Conservation (phyloP, 345 rosid genomes). For the Salix suchowensis region DNA sequence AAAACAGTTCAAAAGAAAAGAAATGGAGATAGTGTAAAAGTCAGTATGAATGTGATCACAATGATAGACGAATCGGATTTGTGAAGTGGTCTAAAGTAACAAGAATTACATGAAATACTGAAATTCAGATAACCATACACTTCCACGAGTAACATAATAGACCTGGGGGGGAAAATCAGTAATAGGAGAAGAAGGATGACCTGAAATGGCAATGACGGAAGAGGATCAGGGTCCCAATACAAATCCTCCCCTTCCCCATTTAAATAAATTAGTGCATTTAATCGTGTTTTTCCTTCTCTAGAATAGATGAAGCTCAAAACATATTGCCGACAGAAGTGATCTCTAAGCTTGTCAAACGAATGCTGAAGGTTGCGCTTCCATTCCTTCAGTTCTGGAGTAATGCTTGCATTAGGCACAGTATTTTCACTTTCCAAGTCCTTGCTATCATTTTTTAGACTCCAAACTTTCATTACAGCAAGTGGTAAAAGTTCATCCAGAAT, state of each 20-base stretch:
- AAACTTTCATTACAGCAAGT: slow-evolving; percentile 47
- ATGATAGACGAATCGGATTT: background rate
- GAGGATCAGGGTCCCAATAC: slow-evolving; percentile 47
- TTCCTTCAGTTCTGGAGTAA: slow-evolving; percentile 69
- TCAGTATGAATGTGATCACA: background rate
- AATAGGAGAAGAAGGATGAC: slow-evolving; percentile 28
- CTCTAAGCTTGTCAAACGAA: slow-evolving; percentile 83
- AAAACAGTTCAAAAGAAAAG: background rate
- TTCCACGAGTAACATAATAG: background rate
- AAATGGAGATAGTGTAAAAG: background rate
- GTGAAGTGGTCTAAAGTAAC: background rate
- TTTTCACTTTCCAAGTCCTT: slow-evolving; percentile 41
- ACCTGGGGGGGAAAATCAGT: background rate
- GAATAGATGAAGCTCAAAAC: slow-evolving; percentile 93
- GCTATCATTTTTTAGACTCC: slow-evolving; percentile 57
- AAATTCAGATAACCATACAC: background rate
- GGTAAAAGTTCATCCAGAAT: slow-evolving; percentile 82
- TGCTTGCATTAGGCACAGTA: slow-evolving; percentile 34
- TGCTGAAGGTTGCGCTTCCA: slow-evolving; percentile 87
- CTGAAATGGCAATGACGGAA: slow-evolving; percentile 97
- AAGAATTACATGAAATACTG: background rate
- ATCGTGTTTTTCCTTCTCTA: slow-evolving; percentile 77
- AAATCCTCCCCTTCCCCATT: slow-evolving; percentile 59
- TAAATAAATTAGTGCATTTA: slow-evolving; percentile 75
- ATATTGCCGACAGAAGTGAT: slow-evolving; percentile 92